Evolutionary conservation across 768 basidiomycete species (phyloP).

Genomic region (Zangia roseola): DNA sequence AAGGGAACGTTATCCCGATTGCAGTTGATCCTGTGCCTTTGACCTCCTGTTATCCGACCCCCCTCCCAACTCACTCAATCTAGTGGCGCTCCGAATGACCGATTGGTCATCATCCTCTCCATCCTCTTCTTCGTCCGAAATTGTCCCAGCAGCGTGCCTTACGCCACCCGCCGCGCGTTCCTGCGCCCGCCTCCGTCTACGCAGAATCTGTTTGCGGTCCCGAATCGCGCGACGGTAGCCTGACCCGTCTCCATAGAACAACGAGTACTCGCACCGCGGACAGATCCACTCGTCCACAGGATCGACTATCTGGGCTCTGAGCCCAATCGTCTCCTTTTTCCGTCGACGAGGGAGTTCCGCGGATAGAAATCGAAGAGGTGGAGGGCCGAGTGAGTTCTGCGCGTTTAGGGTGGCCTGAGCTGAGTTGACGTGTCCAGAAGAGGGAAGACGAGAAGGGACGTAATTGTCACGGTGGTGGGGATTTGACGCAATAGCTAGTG

Average conservation of each 20-base stretch:
- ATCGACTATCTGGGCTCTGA: constrained; percentile 42
- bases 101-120: constrained; percentile 15
- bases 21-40: constrained; percentile 19
- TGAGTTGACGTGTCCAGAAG: constrained; percentile 39
- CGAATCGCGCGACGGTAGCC: constrained; percentile 64
- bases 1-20: constrained; percentile 22
- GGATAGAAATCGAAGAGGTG: constrained; percentile 63
- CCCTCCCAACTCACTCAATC: constrained; percentile 18
- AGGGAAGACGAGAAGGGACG: constrained; percentile 78
- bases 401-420: constrained; percentile 41
- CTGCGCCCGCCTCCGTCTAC: constrained; percentile 64
- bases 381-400: constrained; percentile 55
- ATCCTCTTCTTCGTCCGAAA: constrained; percentile 29
- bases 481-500: constrained; percentile 89
- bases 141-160: constrained; percentile 20
- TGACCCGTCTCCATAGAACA: constrained; percentile 85
- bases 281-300: constrained; percentile 92
- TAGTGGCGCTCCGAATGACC: background rate
- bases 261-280: constrained; percentile 86
- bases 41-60: constrained; percentile 10
- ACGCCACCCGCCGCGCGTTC: constrained; percentile 54
- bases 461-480: constrained; percentile 96
- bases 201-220: constrained; percentile 77
- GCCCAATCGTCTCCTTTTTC: constrained; percentile 26
- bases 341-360: constrained; percentile 57